Evolutionary conservation across 2,329 filamentous ascomycete genomes (phyloP).

Genomic region (Fonsecaea pedrosoi): DNA sequence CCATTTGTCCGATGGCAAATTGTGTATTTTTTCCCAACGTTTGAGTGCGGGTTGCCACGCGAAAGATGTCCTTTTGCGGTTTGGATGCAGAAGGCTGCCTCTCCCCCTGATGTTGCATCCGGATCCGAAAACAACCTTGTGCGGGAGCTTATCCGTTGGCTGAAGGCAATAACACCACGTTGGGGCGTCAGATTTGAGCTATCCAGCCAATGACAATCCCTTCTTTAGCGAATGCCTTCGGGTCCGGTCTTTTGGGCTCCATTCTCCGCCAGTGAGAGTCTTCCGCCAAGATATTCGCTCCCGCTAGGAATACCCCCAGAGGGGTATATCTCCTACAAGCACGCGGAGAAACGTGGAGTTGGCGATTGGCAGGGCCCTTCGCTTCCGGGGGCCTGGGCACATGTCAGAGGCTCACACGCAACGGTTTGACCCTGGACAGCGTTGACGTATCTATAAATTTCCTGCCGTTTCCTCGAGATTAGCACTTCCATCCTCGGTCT

Average conservation of each 20-base stretch:
- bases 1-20: constrained; percentile 1
- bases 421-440: neutral
- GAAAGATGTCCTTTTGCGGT: neutral
- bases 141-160: neutral
- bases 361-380: constrained; percentile 9
- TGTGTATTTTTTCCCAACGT: neutral
- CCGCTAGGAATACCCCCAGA: neutral
- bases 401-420: constrained; percentile 21
- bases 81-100: neutral
- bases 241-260: constrained; percentile 8
- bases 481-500: neutral
- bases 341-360: constrained; percentile 21
- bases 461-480: neutral
- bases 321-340: neutral
- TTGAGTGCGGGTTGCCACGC: neutral
- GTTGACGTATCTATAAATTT: constrained; percentile 14
- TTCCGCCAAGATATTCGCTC: constrained; percentile 10
- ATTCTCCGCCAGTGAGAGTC: constrained; percentile 18
- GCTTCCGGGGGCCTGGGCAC: constrained; percentile 19
- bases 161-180: neutral
- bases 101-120: constrained; percentile 14
- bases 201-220: constrained; percentile 1
- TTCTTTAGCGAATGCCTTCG: neutral
- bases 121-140: constrained; percentile 13
- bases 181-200: neutral